A percentile compares a stretch with the other conserved stretches of the same genome.
phyloP scores from a whole-genome alignment of 73 alveolate species.

The Blepharisma japonicum region DNA sequence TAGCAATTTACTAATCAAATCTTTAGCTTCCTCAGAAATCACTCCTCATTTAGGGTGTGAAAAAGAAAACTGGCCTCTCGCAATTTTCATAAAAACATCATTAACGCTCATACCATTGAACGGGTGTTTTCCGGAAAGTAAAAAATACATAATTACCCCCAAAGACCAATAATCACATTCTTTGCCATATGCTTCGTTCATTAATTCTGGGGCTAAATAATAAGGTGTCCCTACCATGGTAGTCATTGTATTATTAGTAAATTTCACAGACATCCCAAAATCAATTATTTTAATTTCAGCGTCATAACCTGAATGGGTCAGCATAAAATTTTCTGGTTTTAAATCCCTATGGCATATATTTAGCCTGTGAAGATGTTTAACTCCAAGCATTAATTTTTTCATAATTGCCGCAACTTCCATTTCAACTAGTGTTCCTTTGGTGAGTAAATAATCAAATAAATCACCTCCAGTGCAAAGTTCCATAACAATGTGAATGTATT shows the following conservation, averaged over 20 bases:
- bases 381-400: constrained; percentile 63
- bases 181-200: constrained; percentile 37
- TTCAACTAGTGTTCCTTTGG: not conserved
- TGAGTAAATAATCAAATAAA: constrained; percentile 41
- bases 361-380: constrained; percentile 83
- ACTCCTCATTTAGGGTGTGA: constrained; percentile 41
- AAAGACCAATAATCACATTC: constrained; percentile 46
- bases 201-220: constrained; percentile 64
- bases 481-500: constrained; percentile 83
- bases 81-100: not conserved
- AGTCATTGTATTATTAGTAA: constrained; percentile 29
- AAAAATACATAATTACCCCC: constrained; percentile 48
- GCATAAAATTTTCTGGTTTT: constrained; percentile 93
- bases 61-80: constrained; percentile 21
- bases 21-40: constrained; percentile 50
- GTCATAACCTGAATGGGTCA: constrained; percentile 33
- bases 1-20: constrained; percentile 60
- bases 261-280: constrained; percentile 84
- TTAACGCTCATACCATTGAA: constrained; percentile 33
- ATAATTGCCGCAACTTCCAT: constrained; percentile 36
- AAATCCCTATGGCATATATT: constrained; percentile 94
- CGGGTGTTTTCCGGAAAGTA: constrained; percentile 53
- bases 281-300: constrained; percentile 77
- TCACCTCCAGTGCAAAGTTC: constrained; percentile 85
- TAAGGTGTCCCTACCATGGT: constrained; percentile 52